phyloP scores from a whole-genome alignment of 345 rosid species.

The Psidium friedrichsthalianum region DNA sequence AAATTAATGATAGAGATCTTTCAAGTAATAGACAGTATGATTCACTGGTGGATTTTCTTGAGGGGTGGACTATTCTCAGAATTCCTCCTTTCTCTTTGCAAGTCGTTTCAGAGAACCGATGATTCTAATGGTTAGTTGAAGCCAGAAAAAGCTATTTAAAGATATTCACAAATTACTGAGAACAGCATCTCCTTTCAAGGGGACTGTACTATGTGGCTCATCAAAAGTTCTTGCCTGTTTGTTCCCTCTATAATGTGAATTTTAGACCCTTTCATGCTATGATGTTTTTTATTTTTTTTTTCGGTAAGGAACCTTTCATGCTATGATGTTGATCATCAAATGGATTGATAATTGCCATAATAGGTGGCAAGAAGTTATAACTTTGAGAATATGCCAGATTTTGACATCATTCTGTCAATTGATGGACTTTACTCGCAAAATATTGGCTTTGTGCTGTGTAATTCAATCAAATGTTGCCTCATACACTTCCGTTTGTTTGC shows the following conservation, averaged over 20 bases:
- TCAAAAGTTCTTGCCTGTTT: background rate
- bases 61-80: background rate
- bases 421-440: background rate
- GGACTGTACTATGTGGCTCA: background rate
- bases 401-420: background rate
- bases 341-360: background rate
- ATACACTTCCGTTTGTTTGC: conserved; percentile 8
- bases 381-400: background rate
- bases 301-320: too few relatives aligned
- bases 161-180: background rate
- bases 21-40: background rate
- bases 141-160: background rate
- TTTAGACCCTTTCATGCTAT: background rate
- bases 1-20: background rate
- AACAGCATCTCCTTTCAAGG: background rate
- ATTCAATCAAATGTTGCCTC: background rate
- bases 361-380: background rate
- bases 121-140: background rate
- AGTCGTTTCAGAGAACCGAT: background rate
- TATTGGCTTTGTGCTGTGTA: background rate
- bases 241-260: background rate
- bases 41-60: background rate
- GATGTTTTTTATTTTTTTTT: too few relatives aligned
- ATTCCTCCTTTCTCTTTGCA: background rate
- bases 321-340: background rate